Base-by-base conservation (phyloP, 2,329 filamentous ascomycete species). In the Tolypocladium nubicola region DNA sequence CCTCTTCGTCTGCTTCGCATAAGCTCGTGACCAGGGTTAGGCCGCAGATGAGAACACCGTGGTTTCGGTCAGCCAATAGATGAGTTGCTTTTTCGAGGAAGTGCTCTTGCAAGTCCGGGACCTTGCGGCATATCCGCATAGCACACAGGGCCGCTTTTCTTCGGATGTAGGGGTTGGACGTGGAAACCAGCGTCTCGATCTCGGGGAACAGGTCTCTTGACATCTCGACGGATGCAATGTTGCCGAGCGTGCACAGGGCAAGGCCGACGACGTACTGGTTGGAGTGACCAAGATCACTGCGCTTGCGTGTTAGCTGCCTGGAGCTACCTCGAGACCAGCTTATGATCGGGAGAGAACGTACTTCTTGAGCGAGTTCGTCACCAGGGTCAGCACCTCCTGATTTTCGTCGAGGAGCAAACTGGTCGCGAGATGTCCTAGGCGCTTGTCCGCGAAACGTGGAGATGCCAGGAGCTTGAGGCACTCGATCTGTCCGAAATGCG, bases 231-330 rank as follows among this genome's bases (percentile, higher is more conserved):
- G 93, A 97, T 59, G 95, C 93, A 66, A 99, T 99, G 72, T 99
- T 99, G 64, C 93, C 94, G 23, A 99, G 83, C 0, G 95, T 97
- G 71, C 93, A 97, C 38, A 99, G 85, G 60, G 94, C 94, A 55
- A 99, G 86, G 30, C 95, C 94, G 64, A 97, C 94, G 61, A 99
- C 90, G 73, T 99, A 99, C 75, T 99, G 94, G 71, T 99, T 99
- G 57, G 90, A 92, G 75, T 99, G 94, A 66, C 92, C 90, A 57
- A 99, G 81, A 69, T 97, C 94, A 80, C 93, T 97, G 57, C 21
- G 35, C 60, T 64, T 58, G 67, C 64, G 49, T 58, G 56, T 53
- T 45, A 56, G 45, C n/a, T 45, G 33, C 10, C 30, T 37, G 6
- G 19, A 21, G 26, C 26, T 35, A 26, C 26, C 39, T 54, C 45